Evolutionary conservation across 306 rosid genomes (phyloP), one percentile per base, ranked within the genome.

Genomic region (Prunus padus): DNA sequence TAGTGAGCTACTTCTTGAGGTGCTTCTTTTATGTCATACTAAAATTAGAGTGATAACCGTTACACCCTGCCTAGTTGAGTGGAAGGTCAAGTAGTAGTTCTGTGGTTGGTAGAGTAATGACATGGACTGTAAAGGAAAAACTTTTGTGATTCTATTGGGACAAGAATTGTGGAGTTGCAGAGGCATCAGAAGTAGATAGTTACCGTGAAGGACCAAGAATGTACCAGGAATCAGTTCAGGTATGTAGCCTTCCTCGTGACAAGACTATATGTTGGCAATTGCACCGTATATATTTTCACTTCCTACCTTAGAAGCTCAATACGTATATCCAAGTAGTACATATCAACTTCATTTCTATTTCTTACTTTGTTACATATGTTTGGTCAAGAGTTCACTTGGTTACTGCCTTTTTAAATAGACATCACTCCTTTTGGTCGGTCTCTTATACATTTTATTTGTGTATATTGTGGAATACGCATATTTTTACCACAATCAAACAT

Each of bases 211-310:
- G 84, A 61, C 70, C 77, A 75, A 37, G 83, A 74, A 63, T 67
- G 82, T 55, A 74, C 69, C 52, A 65, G 54, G 69, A 77, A 63
- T 73, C 50, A 45, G 60, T 87, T 82, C 82, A 87, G 93, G 96
- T 91, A 89, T 25, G 71, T 77, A 79, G 28, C 23, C 65, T 73
- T 50, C 62, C 71, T 69, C 64, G 15, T 59, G 37, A 37, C 72
- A 65, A 42, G 51, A 59, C 65, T 50, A 42, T 69, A 77, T 83
- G 73, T 81, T 2, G 26, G 50, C 15, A 68, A 28, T 62, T 80
- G 56, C 51, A 28, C 61, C 8, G 19, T 11, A 15, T 37, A 2
- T 20, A 2, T 16, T 13, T 44, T 14, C 0, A 2, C 16, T 10
- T 37, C 31, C 40, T 57, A 72, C 51, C 12, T 8, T 22, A 9